phyloP scores from a whole-genome alignment of 352 stramenopile species.

The Globisporangium ultimum region DNA sequence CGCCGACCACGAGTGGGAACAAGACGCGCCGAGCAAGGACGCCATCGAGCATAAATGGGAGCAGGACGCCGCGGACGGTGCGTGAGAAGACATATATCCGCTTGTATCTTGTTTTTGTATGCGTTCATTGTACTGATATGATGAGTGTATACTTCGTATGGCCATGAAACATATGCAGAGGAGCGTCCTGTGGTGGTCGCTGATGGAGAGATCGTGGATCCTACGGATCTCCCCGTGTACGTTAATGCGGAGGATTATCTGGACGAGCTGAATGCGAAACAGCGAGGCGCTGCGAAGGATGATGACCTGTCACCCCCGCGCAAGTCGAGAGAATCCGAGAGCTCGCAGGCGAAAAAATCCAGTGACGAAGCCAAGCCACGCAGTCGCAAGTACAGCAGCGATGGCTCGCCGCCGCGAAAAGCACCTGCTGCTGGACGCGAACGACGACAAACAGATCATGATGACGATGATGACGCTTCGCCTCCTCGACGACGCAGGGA shows the following conservation, averaged over 20 bases:
- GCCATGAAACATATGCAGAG: constrained; percentile 10
- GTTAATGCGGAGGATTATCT: constrained; percentile 69
- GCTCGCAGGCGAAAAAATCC: background rate
- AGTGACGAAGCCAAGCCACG: background rate
- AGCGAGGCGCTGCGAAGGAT: constrained; percentile 17
- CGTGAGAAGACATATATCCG: background rate
- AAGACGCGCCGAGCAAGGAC: constrained; percentile 37
- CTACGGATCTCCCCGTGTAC: constrained; percentile 66
- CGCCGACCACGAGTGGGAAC: constrained; percentile 52
- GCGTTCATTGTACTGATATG: background rate
- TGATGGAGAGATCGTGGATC: constrained; percentile 47
- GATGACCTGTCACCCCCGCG: constrained; percentile 48
- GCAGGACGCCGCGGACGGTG: constrained; percentile 46
- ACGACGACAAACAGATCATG: background rate
- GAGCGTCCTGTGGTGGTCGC: constrained; percentile 40
- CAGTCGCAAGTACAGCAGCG: constrained; percentile 12
- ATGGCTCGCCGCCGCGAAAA: constrained; percentile 16
- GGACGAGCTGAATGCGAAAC: constrained; percentile 36
- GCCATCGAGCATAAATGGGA: constrained; percentile 65
- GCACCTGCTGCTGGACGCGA: background rate
- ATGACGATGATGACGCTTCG: constrained; percentile 21
- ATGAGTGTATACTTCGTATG: background rate
- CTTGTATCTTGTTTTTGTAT: background rate
- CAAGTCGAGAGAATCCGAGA: constrained; percentile 18
- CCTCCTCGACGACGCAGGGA: constrained; percentile 19